Evolutionary conservation across 225 moss, liverwort and hornwort genomes (phyloP).

Genomic region (Climacium dendroides): DNA sequence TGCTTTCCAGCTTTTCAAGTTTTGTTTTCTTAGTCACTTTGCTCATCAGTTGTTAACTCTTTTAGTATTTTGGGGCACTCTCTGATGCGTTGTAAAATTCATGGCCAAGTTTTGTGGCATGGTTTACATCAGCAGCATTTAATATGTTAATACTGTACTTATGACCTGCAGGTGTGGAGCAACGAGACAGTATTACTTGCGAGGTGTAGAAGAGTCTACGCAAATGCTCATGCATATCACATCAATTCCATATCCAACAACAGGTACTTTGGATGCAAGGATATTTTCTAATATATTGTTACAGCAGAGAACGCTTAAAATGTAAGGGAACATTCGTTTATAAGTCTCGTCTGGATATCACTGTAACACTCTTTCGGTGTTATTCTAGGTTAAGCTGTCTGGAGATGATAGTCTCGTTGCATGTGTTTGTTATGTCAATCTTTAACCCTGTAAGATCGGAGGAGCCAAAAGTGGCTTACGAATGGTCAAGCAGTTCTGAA

Average conservation of each 20-base stretch:
- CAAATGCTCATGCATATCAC: conserved; percentile 97
- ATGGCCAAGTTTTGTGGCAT: background rate
- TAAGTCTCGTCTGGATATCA: background rate
- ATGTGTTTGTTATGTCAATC: background rate
- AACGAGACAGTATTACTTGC: conserved; percentile 88
- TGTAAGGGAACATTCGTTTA: background rate
- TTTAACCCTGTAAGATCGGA: background rate
- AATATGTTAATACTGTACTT: background rate
- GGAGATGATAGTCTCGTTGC: background rate
- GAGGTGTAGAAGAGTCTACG: conserved; percentile 95
- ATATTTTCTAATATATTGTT: background rate
- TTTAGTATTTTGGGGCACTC: background rate
- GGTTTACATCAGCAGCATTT: background rate
- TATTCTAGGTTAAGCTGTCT: background rate
- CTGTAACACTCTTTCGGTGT: background rate
- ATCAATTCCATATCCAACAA: conserved; percentile 98
- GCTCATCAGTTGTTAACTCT: background rate
- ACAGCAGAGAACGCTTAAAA: background rate
- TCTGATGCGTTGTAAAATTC: background rate
- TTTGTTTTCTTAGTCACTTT: background rate
- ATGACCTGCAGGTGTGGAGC: conserved; percentile 75
- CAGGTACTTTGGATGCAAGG: conserved; percentile 34
- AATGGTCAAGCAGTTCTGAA: background rate
- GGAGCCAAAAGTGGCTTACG: background rate
- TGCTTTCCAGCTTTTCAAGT: background rate